phyloP scores from a whole-genome alignment of 169 alveolate species.

The Plasmodium vivax region DNA sequence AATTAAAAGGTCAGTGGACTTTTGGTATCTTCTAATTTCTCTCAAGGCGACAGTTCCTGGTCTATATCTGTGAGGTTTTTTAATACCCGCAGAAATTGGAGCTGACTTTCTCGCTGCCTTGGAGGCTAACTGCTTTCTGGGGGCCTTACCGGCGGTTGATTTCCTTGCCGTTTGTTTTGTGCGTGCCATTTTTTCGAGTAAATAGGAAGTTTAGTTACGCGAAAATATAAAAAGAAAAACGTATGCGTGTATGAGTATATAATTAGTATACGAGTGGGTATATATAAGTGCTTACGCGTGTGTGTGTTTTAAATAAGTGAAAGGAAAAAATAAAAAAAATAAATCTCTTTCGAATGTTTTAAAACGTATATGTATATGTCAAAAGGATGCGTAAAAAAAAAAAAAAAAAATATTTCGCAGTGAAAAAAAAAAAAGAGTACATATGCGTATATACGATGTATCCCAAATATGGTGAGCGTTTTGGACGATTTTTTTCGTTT shows the following conservation, averaged over 20 bases:
- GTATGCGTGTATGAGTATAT: not conserved
- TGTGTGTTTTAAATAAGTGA: not conserved
- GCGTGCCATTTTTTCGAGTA: conserved; percentile 91
- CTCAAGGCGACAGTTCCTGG: conserved; percentile 99
- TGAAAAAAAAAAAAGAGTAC: not conserved
- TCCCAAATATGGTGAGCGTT: not conserved
- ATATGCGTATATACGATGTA: not conserved
- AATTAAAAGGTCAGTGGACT: conserved; percentile 96
- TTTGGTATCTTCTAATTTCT: conserved; percentile 98
- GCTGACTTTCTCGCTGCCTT: conserved; percentile 97
- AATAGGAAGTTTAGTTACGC: not conserved
- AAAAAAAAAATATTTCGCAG: not conserved
- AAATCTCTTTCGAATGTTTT: not conserved
- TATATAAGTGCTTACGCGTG: not conserved
- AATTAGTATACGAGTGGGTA: not conserved
- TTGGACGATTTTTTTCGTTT: not conserved
- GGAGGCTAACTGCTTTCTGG: conserved; percentile 95
- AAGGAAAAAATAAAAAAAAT: not conserved
- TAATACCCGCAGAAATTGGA: conserved; percentile 92
- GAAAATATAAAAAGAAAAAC: not conserved
- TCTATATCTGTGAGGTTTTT: conserved; percentile 96
- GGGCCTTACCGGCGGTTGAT: conserved; percentile 98
- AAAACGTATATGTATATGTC: not conserved
- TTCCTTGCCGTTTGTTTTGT: conserved; percentile 98
- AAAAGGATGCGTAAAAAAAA: not conserved